Base-by-base conservation (phyloP, 129 eudicot species). In the Saussurea involucrata region DNA sequence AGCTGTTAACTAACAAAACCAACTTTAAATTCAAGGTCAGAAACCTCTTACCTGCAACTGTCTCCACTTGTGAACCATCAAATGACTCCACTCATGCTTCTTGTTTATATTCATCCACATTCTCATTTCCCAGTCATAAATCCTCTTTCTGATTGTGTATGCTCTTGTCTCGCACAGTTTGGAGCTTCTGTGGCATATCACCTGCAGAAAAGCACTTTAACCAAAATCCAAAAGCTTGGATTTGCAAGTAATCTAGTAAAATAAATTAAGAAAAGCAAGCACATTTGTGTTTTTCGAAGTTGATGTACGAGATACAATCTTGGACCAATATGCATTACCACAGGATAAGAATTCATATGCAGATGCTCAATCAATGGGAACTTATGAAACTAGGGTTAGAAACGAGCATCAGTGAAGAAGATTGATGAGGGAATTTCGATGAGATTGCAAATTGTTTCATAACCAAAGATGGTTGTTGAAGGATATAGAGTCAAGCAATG, bases 31-130 rank as follows among this genome's bases (percentile, higher is more conserved):
- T 71, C 17, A 46, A 7, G 49, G 8, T 18, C 18, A 72, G 37
- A 21, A 72, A 32, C 7, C 20, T 21, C 42, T 66, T 74, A 83
- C 86, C 86, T 67, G 80, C 58, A 69, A 15, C 27, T n/a, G 67
- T 36, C 46, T 24, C 71, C 44, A 42, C 25, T 46, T 66, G 66
- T 1, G 33, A 44, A 24, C 28, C 70, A 68, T 15, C 42, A 12
- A 24, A 37, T 27, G 21, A 7, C 81, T 40, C 71, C 27, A 15
- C 37, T 20, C 29, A 60, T 3, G 17, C 12, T 20, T 11, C 73
- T 72, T 65, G 65, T 15, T 53, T 67, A 40, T 61, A 68, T 36
- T 65, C 74, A 53, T 53, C 24, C 42, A 27, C 57, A 75, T 27
- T 63, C 57, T 68, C 80, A 40, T 0, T 57, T 27, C 15, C 31